Percentiles rank a stretch among this genome's conserved stretches.
These are phyloP conservation scores for Aspergillus indologenus DNA, from an alignment of 495 filamentous ascomycete genomes.

Conservation along the genomic window DNA sequence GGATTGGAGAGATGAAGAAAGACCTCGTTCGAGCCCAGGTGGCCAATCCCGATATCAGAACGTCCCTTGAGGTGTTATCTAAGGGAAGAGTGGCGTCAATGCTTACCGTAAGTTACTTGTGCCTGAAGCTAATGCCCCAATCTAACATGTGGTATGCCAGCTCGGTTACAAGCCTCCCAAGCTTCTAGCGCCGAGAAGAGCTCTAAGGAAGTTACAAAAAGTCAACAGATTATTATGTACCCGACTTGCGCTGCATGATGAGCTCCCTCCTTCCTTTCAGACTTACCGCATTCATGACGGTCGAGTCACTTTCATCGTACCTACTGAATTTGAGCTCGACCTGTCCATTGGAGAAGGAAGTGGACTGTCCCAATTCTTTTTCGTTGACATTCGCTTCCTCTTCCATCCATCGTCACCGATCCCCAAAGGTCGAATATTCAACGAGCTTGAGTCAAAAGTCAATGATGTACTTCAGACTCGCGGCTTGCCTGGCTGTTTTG, in stretches of 20 bases:
- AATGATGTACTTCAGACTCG: conserved; percentile 63
- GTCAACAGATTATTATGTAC: conserved; percentile 80
- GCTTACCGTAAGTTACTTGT: conserved; percentile 60
- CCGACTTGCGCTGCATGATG: conserved; percentile 73
- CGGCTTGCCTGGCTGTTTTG: conserved; percentile 74
- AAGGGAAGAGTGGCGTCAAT: conserved; percentile 71
- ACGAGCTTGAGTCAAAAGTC: conserved; percentile 62
- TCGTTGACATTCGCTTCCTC: conserved; percentile 83
- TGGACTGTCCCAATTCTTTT: conserved; percentile 76
- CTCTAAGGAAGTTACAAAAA: conserved; percentile 66
- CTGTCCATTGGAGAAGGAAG: conserved; percentile 83
- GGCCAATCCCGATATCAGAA: conserved; percentile 85
- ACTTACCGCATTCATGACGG: conserved; percentile 74
- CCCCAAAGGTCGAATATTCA: conserved; percentile 53
- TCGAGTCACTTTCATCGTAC: conserved; percentile 78
- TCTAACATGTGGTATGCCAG: conserved; percentile 30
- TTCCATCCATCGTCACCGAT: conserved; percentile 68
- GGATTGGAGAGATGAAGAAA: conserved; percentile 66
- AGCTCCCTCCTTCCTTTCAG: conserved; percentile 66
- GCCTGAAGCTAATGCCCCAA: conserved; percentile 22
- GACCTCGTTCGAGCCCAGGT: conserved; percentile 62
- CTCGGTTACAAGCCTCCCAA: conserved; percentile 77
- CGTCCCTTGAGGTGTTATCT: conserved; percentile 78
- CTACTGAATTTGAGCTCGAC: conserved; percentile 88
- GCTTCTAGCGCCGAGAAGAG: conserved; percentile 60